Base-by-base conservation (phyloP, 2,329 filamentous ascomycete genomes). In the Penicillium expansum region DNA sequence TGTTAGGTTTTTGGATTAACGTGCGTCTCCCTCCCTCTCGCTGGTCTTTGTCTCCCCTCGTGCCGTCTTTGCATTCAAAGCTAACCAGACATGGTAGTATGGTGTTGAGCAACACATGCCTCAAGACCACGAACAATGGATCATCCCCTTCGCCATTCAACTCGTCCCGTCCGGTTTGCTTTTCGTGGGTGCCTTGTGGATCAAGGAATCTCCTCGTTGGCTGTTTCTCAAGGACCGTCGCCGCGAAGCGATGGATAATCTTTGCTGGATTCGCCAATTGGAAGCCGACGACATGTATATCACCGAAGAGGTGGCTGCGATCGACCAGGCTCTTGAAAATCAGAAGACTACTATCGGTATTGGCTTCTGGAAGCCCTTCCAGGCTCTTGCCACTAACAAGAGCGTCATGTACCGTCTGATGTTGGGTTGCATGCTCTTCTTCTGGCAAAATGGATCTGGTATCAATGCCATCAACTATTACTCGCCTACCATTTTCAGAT, bases 381-480 rank as follows among this genome's bases (percentile, higher is more conserved):
- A 78, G 59, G 76, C 79, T 10, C 77, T 85, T 18, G 76, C 80
- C 47, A 79, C 77, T 58, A 74, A 82, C 56, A 77, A 74, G 48
- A 81, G 80, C 66, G 80, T 89, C n/a, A 83, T 84, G 62, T 90
- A 85, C 79, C 84, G 89, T 44, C 86, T 93, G 72, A 83, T 90
- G 70, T 79, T 92, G 18, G 89, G 89, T 49, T 83, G 83, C 55
- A 83, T 90, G 68, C 81, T 93, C 20, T 92, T 92, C 79, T 78
- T 92, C 52, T 91, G 86, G 81, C 90, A 93, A 74, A 92, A 92
- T 64, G 86, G 86, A 47, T 81, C 77, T 3, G 89, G 89, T 7
- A 91, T 91, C 75, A 91, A 91, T 64, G 88, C 88, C n/a, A 86
- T 90, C 76, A 91, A 91, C 77, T 91, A 91, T 76, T 90, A 88